Conservation (phyloP, 306 rosid species). For the Rosa lucieae region DNA sequence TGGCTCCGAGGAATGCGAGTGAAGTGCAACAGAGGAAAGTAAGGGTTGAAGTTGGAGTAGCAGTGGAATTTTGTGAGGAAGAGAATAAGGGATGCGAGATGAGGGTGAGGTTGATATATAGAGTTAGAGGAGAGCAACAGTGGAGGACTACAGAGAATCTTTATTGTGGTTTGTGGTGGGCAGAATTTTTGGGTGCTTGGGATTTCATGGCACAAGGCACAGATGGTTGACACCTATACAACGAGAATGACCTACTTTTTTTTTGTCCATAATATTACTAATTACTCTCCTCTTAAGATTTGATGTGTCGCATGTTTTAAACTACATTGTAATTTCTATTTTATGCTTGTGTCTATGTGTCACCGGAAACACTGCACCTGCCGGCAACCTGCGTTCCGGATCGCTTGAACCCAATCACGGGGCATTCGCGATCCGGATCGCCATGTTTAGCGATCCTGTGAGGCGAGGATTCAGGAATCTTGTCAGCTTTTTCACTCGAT, state of each 20-base stretch:
- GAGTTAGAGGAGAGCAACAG: conserved; percentile 10
- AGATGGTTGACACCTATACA: conserved; percentile 28
- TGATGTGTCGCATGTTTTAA: too few relatives aligned
- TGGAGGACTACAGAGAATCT: background rate
- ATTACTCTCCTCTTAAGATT: too few relatives aligned
- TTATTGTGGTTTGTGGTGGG: background rate
- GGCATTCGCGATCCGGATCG: too few relatives aligned
- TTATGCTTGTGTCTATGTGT: too few relatives aligned
- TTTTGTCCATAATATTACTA: background rate
- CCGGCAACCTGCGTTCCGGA: too few relatives aligned
- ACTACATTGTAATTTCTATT: too few relatives aligned
- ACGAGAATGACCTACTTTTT: background rate
- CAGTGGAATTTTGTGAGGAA: conserved; percentile 19
- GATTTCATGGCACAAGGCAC: conserved; percentile 17
- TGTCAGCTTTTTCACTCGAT: too few relatives aligned
- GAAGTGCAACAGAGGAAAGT: background rate
- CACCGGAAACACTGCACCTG: too few relatives aligned
- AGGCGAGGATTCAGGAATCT: too few relatives aligned
- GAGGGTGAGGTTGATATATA: conserved; percentile 37
- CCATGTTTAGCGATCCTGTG: too few relatives aligned
- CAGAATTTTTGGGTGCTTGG: conserved; percentile 13
- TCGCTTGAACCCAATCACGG: too few relatives aligned
- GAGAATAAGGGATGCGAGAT: conserved; percentile 18
- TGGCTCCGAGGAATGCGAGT: conserved; percentile 17
- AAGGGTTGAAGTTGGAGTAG: background rate